Conservation (phyloP, 306 rosid species). For the Albizia julibrissin region DNA sequence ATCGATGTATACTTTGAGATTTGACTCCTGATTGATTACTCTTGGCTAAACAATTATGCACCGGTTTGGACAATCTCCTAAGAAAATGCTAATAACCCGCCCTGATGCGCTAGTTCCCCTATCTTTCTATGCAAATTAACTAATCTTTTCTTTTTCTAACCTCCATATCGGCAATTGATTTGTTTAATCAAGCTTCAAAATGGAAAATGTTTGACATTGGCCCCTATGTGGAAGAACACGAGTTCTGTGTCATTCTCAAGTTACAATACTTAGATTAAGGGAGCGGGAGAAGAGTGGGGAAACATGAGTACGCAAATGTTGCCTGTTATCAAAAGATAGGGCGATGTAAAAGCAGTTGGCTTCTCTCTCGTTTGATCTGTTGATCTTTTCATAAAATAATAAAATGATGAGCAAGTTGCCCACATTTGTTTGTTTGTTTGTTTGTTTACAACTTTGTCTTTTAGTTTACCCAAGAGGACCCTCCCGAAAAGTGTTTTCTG, state of each 20-base stretch:
- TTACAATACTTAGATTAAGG: background rate
- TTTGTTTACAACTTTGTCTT: no score
- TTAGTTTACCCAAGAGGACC: no score
- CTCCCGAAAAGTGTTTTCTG: no score
- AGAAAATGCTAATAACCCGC: slow-evolving; percentile 19
- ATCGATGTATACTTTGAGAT: slow-evolving; percentile 42
- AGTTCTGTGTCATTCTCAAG: background rate
- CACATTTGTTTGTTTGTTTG: no score
- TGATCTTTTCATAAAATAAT: no score
- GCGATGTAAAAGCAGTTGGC: background rate
- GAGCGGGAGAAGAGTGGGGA: background rate
- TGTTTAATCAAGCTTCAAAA: background rate
- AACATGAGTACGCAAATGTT: background rate
- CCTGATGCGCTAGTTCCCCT: slow-evolving; percentile 7
- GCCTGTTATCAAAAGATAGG: no score
- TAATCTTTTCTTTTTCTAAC: background rate
- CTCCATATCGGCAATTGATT: background rate
- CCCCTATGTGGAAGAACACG: background rate
- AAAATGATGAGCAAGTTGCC: no score
- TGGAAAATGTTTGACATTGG: background rate
- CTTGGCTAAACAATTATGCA: slow-evolving; percentile 32
- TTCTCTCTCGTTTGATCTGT: no score
- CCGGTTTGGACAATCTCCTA: background rate
- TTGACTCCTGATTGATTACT: slow-evolving; percentile 36
- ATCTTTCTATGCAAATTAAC: slow-evolving; percentile 2